A percentile compares a stretch with the other conserved stretches of the same genome.
Evolutionary conservation across 225 moss, liverwort and hornwort species (phyloP).

Genomic region (Rhytidiadelphus loreus): DNA sequence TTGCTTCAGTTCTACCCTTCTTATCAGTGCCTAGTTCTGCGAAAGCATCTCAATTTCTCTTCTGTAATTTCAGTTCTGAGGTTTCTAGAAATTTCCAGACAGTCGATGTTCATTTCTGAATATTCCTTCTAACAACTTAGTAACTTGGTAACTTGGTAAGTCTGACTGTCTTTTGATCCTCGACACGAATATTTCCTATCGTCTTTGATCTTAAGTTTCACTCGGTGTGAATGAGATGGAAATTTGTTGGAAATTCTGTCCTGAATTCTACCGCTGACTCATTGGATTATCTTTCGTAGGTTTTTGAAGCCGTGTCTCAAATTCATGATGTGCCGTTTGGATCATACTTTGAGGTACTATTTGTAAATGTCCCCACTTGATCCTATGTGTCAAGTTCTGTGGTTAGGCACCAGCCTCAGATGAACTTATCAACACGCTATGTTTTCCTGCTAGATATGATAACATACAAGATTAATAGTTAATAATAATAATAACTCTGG

Average conservation of each 20-base stretch:
- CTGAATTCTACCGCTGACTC: neutral
- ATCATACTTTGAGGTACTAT: constrained; percentile 76
- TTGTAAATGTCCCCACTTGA: neutral
- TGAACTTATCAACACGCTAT: neutral
- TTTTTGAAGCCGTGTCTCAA: constrained; percentile 76
- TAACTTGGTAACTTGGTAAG: neutral
- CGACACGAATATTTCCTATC: neutral
- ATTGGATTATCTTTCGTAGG: constrained; percentile 19
- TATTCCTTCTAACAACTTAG: neutral
- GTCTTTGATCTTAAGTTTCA: neutral
- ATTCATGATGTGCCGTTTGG: constrained; percentile 87
- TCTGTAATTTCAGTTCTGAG: neutral
- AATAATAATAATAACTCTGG: neutral
- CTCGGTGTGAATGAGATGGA: neutral
- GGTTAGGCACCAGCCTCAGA: neutral
- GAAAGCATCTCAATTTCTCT: neutral
- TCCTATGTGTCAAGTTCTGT: neutral
- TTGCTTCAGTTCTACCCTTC: constrained; percentile 6
- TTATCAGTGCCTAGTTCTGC: neutral
- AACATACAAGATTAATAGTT: neutral
- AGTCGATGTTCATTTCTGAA: neutral
- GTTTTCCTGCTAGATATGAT: neutral
- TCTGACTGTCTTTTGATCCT: neutral
- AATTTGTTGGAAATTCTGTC: neutral
- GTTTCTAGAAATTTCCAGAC: neutral